Conservation (phyloP, 768 basidiomycete genomes). For the Psilocybe tampanensis region DNA sequence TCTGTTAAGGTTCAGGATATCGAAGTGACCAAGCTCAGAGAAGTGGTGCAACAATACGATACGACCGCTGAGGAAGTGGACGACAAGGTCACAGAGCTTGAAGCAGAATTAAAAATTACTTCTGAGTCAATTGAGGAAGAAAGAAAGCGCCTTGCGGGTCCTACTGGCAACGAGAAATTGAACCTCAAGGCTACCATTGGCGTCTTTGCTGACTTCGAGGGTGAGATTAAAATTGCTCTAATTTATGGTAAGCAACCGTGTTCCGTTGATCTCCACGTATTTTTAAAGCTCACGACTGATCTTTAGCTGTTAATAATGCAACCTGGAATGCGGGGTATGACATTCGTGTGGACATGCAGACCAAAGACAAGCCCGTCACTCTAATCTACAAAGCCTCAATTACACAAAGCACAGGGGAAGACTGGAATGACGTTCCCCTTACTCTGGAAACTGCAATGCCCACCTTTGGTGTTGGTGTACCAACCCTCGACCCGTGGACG, state of each 20-base stretch:
- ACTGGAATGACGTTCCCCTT: constrained; percentile 44
- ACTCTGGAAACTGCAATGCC: constrained; percentile 46
- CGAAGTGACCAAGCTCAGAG: constrained; percentile 27
- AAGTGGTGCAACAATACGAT: constrained; percentile 34
- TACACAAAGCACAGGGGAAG: constrained; percentile 46
- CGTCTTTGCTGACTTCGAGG: constrained; percentile 37
- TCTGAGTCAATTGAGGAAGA: constrained; percentile 29
- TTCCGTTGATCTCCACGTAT: constrained; percentile 8
- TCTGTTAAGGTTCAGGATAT: constrained; percentile 37
- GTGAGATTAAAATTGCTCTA: constrained; percentile 38
- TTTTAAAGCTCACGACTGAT: constrained; percentile 25
- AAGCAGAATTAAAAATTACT: constrained; percentile 25
- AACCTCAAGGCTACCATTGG: constrained; percentile 33
- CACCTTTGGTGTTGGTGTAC: constrained; percentile 41
- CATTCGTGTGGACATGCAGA: constrained; percentile 42
- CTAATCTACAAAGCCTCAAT: constrained; percentile 44
- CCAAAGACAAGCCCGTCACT: constrained; percentile 38
- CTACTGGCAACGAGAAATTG: constrained; percentile 26
- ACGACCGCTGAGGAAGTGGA: constrained; percentile 35
- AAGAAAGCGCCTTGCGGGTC: constrained; percentile 17
- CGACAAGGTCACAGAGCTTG: constrained; percentile 28
- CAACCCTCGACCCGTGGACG: constrained; percentile 39
- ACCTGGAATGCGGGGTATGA: constrained; percentile 44
- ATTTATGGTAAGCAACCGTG: constrained; percentile 35
- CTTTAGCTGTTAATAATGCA: constrained; percentile 37